A percentile compares a stretch with the other conserved stretches of the same genome.
Conservation (phyloP, 768 basidiomycete species). For the Candolleomyces eurysporus region DNA sequence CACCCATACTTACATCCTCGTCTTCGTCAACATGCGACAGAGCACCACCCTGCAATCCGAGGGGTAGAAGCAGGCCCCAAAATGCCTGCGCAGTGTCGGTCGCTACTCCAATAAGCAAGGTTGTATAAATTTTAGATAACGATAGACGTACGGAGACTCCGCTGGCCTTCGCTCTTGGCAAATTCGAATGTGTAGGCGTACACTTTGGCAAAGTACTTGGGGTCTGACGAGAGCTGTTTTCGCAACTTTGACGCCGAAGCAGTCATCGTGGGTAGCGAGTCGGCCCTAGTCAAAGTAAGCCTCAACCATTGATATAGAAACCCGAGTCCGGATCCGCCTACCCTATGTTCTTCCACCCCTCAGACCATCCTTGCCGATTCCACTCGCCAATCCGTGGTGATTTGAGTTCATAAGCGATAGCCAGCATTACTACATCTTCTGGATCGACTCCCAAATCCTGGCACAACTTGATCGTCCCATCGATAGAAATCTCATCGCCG, state of each 20-base stretch:
- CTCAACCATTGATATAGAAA: not conserved
- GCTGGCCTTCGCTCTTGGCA: slow-evolving; percentile 70
- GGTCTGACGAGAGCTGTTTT: slow-evolving; percentile 58
- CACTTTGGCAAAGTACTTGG: slow-evolving; percentile 70
- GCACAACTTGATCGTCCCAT: slow-evolving; percentile 80
- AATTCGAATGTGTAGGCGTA: slow-evolving; percentile 84
- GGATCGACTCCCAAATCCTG: slow-evolving; percentile 67
- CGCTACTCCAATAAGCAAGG: slow-evolving; percentile 31
- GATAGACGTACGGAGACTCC: slow-evolving; percentile 63
- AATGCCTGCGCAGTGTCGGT: slow-evolving; percentile 73
- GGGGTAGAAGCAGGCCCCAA: slow-evolving; percentile 75
- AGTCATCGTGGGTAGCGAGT: slow-evolving; percentile 64
- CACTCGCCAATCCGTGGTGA: slow-evolving; percentile 74
- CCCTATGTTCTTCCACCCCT: slow-evolving; percentile 78
- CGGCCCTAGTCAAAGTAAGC: slow-evolving; percentile 44
- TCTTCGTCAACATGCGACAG: slow-evolving; percentile 47
- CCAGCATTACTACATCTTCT: slow-evolving; percentile 80
- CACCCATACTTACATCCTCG: slow-evolving; percentile 48
- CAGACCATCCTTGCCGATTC: slow-evolving; percentile 68
- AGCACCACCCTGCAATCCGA: slow-evolving; percentile 67
- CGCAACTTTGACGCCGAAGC: slow-evolving; percentile 52
- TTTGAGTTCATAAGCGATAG: slow-evolving; percentile 79
- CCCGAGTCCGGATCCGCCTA: slow-evolving; percentile 18
- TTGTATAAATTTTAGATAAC: not conserved
- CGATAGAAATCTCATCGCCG: slow-evolving; percentile 63